Base-by-base conservation (phyloP, 805 yeast genomes). In the Sugiyamaella americana region DNA sequence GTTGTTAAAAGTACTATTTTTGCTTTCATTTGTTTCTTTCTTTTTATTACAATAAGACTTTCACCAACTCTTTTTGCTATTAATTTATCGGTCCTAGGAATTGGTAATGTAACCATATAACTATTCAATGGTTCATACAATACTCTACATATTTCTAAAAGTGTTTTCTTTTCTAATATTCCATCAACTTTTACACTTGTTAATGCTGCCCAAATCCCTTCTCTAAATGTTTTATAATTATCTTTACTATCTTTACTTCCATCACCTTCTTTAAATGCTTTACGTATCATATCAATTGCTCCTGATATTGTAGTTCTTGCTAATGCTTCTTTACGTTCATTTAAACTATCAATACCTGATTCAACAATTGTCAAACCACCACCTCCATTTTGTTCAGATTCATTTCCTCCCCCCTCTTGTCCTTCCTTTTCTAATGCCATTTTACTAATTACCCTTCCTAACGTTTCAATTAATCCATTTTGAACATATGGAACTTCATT, bases 71-170 rank as follows among this genome's bases (percentile, higher is more conserved):
- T 74, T 20, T 24, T 13, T 0, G 87, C 86, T 5, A 76, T 78
- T 20, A 93, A 68, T 53, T 77, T 78, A 59, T 78, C 81, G 44
- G 79, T 79, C 53, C 80, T 73, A 2, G 96, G 96, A 11, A 80
- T 65, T 4, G 79, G 74, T 19, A 88, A 65, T 2, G 67, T 73
- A 1, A 87, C 87, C n/a, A 75, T 58, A 39, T 81, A 73, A 2
- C 78, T 70, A 51, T 84, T 81, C 24, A 68, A 64, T 4, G 88
- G 76, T 35, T 74, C 74, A 56, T 78, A 85, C 22, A 91, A 64
- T 5, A 91, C 74, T 37, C 79, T 78, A 44, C 85, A 70, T 2
- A 86, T 58, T 48, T 79, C 84, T 53, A 84, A 80, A 5, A 91
- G 57, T 30, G 73, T 63, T 48, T 89, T 72, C 53, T 80, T 78